A percentile compares a stretch with the other conserved stretches of the same genome.
Evolutionary conservation across 495 filamentous ascomycete species (phyloP).

Genomic region (Aspergillus homomorphus): DNA sequence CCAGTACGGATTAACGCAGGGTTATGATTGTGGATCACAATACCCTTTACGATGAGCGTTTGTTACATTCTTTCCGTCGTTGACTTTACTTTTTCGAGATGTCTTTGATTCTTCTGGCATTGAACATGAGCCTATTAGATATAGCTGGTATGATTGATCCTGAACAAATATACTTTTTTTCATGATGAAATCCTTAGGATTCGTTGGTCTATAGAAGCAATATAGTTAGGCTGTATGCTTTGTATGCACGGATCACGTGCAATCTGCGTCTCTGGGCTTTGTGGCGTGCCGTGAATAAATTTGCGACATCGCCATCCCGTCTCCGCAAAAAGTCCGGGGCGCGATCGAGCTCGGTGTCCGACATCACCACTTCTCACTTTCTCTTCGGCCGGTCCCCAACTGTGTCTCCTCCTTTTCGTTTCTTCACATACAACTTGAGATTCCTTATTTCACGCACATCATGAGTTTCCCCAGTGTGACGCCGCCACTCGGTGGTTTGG

Average conservation of each 20-base stretch:
- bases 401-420: neutral
- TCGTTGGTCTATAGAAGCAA: too few relatives aligned
- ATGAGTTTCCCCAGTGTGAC: conserved; percentile 44
- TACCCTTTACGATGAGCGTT: conserved; percentile 35
- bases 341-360: neutral
- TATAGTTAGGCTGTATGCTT: too few relatives aligned
- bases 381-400: neutral
- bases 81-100: conserved; percentile 3
- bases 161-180: too few relatives aligned
- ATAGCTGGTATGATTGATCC: conserved; percentile 2
- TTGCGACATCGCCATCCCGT: conserved; percentile 24
- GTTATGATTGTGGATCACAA: conserved; percentile 36
- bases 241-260: too few relatives aligned
- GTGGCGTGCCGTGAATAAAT: conserved; percentile 31
- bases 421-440: too few relatives aligned
- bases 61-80: conserved; percentile 21
- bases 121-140: conserved; percentile 1
- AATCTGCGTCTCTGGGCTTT: conserved; percentile 15
- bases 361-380: neutral
- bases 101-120: too few relatives aligned
- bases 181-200: too few relatives aligned
- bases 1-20: conserved; percentile 35
- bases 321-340: conserved; percentile 37
- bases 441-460: conserved; percentile 9
- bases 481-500: conserved; percentile 15